Conservation (phyloP, 371 early-diverging fungal species). For the Syncephalastrum sp. region DNA sequence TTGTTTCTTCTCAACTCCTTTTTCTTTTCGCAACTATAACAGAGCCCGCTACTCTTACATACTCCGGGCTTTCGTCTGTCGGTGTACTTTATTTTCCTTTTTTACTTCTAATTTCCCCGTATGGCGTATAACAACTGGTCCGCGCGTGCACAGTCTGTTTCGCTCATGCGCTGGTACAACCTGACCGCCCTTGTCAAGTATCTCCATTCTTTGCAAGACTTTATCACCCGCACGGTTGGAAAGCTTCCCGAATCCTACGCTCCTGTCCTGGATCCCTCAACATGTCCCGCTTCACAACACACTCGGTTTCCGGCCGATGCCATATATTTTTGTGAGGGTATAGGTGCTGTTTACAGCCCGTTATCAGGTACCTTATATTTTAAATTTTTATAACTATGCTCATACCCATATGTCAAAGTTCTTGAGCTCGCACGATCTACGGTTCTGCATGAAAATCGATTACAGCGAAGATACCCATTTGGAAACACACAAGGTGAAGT, state of each 20-base stretch:
- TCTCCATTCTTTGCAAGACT: conserved; percentile 6
- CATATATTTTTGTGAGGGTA: conserved; percentile 12
- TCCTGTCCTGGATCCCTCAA: neutral
- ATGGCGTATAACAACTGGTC: no score
- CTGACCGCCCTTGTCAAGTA: conserved; percentile 4
- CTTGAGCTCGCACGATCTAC: neutral
- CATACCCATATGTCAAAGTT: neutral
- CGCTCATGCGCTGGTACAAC: conserved; percentile 5
- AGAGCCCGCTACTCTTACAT: no score
- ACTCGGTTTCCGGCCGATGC: conserved; percentile 9
- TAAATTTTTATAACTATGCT: no score
- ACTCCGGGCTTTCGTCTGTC: no score
- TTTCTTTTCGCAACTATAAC: no score
- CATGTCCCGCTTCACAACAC: conserved; percentile 7
- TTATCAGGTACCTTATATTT: no score
- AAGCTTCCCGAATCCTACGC: conserved; percentile 8
- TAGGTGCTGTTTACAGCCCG: neutral
- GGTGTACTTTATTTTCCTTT: no score
- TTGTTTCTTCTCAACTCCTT: no score
- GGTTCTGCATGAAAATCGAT: conserved; percentile 8
- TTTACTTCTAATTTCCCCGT: no score
- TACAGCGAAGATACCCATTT: conserved; percentile 8
- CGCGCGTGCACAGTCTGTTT: no score
- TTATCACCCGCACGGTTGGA: neutral
- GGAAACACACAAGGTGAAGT: conserved; percentile 10